These are phyloP conservation scores for Podospora anserina DNA, from an alignment of 495 filamentous ascomycete genomes.

Conservation along the genomic window DNA sequence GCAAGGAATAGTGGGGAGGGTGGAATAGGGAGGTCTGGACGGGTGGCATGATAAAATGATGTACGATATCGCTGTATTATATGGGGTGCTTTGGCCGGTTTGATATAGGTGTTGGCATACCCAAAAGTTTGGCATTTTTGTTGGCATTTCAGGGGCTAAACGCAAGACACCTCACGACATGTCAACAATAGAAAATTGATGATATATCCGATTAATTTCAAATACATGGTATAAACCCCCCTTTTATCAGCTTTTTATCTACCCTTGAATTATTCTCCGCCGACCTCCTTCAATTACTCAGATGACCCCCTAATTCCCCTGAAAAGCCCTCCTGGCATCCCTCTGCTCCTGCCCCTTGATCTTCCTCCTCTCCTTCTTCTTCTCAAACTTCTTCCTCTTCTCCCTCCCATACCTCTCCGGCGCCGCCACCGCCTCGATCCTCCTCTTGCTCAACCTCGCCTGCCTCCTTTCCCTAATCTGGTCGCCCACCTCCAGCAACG, in stretches of 20 bases:
- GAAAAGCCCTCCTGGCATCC: constrained; percentile 51
- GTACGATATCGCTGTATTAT: constrained; percentile 5
- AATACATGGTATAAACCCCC: not conserved
- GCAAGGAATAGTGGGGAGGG: not conserved
- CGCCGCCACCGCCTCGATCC: constrained; percentile 75
- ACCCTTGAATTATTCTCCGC: not conserved
- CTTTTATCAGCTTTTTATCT: not conserved
- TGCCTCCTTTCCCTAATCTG: constrained; percentile 65
- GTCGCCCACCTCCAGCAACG: constrained; percentile 65
- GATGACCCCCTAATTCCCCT: constrained; percentile 2
- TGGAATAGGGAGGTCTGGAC: not conserved
- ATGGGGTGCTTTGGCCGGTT: not conserved
- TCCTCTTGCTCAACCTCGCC: constrained; percentile 72
- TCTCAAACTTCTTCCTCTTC: constrained; percentile 82
- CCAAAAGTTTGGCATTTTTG: not conserved
- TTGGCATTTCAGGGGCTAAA: not conserved
- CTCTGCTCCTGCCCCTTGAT: constrained; percentile 67
- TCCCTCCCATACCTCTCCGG: constrained; percentile 73
- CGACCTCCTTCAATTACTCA: not conserved
- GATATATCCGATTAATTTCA: not conserved
- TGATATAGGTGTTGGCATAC: constrained; percentile 5
- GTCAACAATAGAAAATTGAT: not conserved
- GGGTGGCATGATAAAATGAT: not conserved
- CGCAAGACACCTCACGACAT: not conserved
- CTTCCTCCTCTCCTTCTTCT: constrained; percentile 78